These are phyloP conservation scores for Podaxis sp. DNA, from an alignment of 768 basidiomycete species.

Conservation along the genomic window DNA sequence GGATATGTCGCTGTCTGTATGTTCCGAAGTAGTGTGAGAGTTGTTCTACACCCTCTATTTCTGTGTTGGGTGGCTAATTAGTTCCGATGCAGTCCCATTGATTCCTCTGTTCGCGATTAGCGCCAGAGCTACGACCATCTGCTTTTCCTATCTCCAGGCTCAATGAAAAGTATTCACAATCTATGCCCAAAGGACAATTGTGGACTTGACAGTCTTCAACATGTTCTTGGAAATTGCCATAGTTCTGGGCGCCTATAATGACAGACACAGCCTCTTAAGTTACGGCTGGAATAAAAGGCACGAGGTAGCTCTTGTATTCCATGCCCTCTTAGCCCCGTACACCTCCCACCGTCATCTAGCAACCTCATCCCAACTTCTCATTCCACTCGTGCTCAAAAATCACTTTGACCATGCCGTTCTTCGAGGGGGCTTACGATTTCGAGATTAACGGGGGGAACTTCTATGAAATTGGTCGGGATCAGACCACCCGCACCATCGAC, in stretches of 20 bases:
- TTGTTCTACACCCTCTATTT: too few relatives aligned
- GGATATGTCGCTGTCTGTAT: neutral
- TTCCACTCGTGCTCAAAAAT: neutral
- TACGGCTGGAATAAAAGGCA: neutral
- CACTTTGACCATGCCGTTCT: constrained; percentile 3
- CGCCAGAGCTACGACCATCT: neutral
- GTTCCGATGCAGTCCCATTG: too few relatives aligned
- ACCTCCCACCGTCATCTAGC: neutral
- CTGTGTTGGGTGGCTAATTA: too few relatives aligned
- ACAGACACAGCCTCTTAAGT: neutral
- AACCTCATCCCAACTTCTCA: neutral
- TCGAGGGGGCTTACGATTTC: constrained; percentile 3
- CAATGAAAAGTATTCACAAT: neutral
- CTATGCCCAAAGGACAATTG: neutral
- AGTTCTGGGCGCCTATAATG: neutral
- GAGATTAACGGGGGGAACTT: constrained; percentile 5
- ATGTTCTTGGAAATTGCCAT: neutral
- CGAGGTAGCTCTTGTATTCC: neutral
- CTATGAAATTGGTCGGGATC: constrained; percentile 1
- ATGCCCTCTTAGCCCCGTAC: neutral
- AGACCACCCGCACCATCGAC: neutral
- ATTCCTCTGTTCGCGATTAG: too few relatives aligned
- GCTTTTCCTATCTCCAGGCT: neutral
- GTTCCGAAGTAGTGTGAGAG: too few relatives aligned
- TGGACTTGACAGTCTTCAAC: neutral